phyloP scores from a whole-genome alignment of 495 filamentous ascomycete species.

The Penicillium bialowiezense region DNA sequence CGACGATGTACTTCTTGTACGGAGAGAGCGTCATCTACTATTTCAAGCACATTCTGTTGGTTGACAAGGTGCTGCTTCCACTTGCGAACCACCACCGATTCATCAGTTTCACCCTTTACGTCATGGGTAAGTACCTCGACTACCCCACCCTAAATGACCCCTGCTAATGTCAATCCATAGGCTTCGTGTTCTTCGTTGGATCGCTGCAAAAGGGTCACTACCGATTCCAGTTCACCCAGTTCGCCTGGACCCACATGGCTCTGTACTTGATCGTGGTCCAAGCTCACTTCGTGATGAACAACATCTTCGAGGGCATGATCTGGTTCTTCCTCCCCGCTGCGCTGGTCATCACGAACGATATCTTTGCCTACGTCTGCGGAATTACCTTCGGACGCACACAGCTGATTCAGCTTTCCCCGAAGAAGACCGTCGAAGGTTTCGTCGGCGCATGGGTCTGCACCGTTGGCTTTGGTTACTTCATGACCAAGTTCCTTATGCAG shows the following conservation, averaged over 20 bases:
- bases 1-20: slow-evolving; percentile 98
- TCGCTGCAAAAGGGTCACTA: slow-evolving; percentile 96
- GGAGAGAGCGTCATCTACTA: slow-evolving; percentile 99
- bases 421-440: slow-evolving; percentile 99
- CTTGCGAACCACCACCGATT: slow-evolving; percentile 98
- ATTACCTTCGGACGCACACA: slow-evolving; percentile 96
- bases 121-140: slow-evolving; percentile 70
- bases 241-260: slow-evolving; percentile 99
- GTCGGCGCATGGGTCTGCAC: slow-evolving; percentile 97
- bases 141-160: neutral
- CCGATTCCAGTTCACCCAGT: slow-evolving; percentile 97
- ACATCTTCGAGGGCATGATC: slow-evolving; percentile 99
- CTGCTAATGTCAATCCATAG: slow-evolving; percentile 40
- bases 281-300: slow-evolving; percentile 99
- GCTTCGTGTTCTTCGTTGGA: slow-evolving; percentile 97
- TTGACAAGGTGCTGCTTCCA: slow-evolving; percentile 89
- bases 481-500: slow-evolving; percentile 85
- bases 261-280: slow-evolving; percentile 97
- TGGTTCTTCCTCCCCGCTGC: slow-evolving; percentile 99
- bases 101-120: slow-evolving; percentile 96
- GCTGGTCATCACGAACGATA: slow-evolving; percentile 97
- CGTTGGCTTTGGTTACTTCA: slow-evolving; percentile 73
- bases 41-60: slow-evolving; percentile 95
- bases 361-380: slow-evolving; percentile 96
- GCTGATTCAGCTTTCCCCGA: slow-evolving; percentile 95